phyloP scores from a whole-genome alignment of 768 basidiomycete genomes.

The Phaeotremella skinneri region DNA sequence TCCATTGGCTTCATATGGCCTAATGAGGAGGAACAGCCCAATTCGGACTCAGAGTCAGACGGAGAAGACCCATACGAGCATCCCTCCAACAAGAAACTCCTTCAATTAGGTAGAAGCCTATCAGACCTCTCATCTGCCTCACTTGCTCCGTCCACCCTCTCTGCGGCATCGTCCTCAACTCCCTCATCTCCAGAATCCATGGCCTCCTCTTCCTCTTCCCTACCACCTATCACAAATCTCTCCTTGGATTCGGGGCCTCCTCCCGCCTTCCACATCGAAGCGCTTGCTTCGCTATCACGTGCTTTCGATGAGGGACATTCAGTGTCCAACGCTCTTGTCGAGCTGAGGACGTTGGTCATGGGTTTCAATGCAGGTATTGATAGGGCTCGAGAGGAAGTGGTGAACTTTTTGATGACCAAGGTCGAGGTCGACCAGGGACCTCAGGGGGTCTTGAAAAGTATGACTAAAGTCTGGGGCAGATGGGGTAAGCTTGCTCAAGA shows the following conservation, averaged over 20 bases:
- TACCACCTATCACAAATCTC: constrained; percentile 33
- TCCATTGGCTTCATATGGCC: constrained; percentile 84
- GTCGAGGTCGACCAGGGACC: constrained; percentile 64
- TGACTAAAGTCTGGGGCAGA: constrained; percentile 62
- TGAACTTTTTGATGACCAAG: constrained; percentile 73
- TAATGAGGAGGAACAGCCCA: constrained; percentile 44
- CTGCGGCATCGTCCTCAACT: constrained; percentile 39
- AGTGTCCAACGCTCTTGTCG: constrained; percentile 87
- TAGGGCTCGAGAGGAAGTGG: constrained; percentile 83
- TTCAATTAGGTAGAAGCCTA: constrained; percentile 46
- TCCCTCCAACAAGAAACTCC: constrained; percentile 46
- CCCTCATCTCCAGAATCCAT: constrained; percentile 40
- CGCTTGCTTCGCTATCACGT: constrained; percentile 75
- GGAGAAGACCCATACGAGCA: constrained; percentile 56
- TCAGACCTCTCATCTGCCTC: constrained; percentile 35
- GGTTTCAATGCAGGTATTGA: constrained; percentile 86
- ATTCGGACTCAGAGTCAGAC: constrained; percentile 52
- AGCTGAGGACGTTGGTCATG: constrained; percentile 95
- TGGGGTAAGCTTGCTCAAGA: constrained; percentile 82
- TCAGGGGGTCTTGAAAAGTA: constrained; percentile 63
- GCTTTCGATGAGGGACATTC: constrained; percentile 89
- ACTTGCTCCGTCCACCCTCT: constrained; percentile 44
- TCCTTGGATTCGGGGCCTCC: constrained; percentile 37
- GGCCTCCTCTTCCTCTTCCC: constrained; percentile 36
- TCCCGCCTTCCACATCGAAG: constrained; percentile 47